Base-by-base conservation (phyloP, 2,329 filamentous ascomycete species). In the Cordyceps pruinosa region DNA sequence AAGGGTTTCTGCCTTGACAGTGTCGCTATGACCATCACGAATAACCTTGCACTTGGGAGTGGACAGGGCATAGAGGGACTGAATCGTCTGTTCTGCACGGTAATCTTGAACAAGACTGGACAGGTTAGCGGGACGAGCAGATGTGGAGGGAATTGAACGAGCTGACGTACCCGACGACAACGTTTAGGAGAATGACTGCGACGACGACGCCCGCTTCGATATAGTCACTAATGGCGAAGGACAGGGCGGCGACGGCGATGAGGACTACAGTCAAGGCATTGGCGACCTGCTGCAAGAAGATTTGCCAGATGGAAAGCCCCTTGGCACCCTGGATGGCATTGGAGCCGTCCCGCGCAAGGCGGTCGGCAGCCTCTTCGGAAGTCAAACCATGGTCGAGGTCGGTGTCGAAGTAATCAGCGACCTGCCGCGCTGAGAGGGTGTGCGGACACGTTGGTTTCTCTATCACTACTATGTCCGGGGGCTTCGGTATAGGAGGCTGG, bases 221-320 rank as follows among this genome's bases (percentile, higher is more conserved):
- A 66, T 78, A 85, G 68, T 86, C 85, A 64, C 77, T 66, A 63
- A 87, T 87, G 68, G 78, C 82, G 72, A 86, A 87, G 49, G 82
- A 84, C 59, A 84, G 74, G 59, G 83, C 84, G 83, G 89, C 89
- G 66, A 88, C 87, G 66, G 89, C 83, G 63, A 90, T 77, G 64
- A 91, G 83, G 61, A 89, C 85, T 68, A 87, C 77, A 62, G 87
- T 90, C 72, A 90, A 76, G 74, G 86, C 88, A 75, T 90, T 90
- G 63, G 86, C 88, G 64, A 89, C 81, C 75, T 90, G 87, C 68
- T 86, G 87, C 73, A 90, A 72, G 74, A 90, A 80, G 75, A 90
- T 88, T 74, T 87, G 82, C 83, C 85, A 88, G 72, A 86, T 67
- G 72, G 86, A 89, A 74, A 87, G 73, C 72, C 85, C 83, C 73